phyloP scores from a whole-genome alignment of 225 moss, liverwort and hornwort species.

The Rhytidiadelphus loreus region DNA sequence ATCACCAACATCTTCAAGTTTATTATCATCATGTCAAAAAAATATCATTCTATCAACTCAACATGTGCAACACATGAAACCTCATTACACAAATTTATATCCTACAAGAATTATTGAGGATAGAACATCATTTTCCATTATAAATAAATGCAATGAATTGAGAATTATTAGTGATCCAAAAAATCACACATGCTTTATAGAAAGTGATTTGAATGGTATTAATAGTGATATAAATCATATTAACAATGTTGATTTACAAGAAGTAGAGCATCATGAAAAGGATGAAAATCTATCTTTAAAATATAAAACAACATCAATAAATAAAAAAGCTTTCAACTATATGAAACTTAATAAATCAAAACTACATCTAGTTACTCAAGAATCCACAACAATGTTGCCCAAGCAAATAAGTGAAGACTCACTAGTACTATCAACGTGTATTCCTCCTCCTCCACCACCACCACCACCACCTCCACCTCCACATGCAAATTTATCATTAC shows the following conservation, averaged over 20 bases:
- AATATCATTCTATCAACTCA: background rate
- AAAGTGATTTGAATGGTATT: background rate
- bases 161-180: background rate
- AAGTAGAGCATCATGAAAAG: accelerated
- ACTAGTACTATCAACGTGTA: background rate
- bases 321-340: background rate
- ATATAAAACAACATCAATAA: background rate
- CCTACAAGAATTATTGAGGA: background rate
- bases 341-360: background rate
- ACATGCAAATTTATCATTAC: background rate
- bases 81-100: background rate
- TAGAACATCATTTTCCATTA: background rate
- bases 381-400: too few relatives aligned
- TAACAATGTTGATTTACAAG: background rate
- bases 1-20: background rate
- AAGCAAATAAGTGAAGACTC: background rate
- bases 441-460: background rate
- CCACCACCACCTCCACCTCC: background rate
- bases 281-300: background rate
- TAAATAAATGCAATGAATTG: background rate
- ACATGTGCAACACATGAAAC: background rate
- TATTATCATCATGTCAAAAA: background rate
- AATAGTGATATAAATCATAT: background rate
- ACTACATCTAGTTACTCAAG: background rate
- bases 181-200: background rate